A percentile compares a stretch with the other conserved stretches of the same genome.
Evolutionary conservation across 805 yeast genomes (phyloP).

Genomic region (Torulaspora quercuum): DNA sequence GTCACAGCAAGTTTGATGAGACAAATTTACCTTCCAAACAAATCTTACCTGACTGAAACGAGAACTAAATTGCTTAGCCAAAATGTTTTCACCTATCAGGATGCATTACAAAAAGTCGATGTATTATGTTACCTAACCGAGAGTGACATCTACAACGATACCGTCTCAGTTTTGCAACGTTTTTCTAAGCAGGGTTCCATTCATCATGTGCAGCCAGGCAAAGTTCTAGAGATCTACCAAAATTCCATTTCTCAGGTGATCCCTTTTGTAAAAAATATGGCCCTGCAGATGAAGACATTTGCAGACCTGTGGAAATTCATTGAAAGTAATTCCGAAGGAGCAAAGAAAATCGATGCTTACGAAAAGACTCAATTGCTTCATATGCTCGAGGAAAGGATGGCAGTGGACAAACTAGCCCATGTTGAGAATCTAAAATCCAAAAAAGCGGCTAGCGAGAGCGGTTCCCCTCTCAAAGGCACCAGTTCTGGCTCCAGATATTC

Average conservation of each 20-base stretch:
- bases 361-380: slow-evolving; percentile 20
- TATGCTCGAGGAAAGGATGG: slow-evolving; percentile 30
- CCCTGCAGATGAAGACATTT: slow-evolving; percentile 20
- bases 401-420: slow-evolving; percentile 27
- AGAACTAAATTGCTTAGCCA: slow-evolving; percentile 22
- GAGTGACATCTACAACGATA: slow-evolving; percentile 7
- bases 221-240: slow-evolving; percentile 21
- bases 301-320: slow-evolving; percentile 27
- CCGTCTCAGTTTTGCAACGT: slow-evolving; percentile 12
- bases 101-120: slow-evolving; percentile 20
- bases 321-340: slow-evolving; percentile 17
- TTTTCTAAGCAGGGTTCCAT: slow-evolving; percentile 17
- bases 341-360: slow-evolving; percentile 13
- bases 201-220: slow-evolving; percentile 22
- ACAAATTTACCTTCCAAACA: slow-evolving; percentile 31
- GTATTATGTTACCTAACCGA: slow-evolving; percentile 13
- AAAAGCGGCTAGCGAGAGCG: slow-evolving; percentile 1
- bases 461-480: slow-evolving; percentile 9
- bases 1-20: slow-evolving; percentile 24
- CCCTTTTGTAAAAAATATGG: slow-evolving; percentile 16
- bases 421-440: slow-evolving; percentile 14
- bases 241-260: slow-evolving; percentile 17
- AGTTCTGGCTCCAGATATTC: slow-evolving; percentile 5
- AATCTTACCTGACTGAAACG: slow-evolving; percentile 16
- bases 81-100: slow-evolving; percentile 29